phyloP scores from a whole-genome alignment of 1,284 basidiomycete species.

The Microbotryum violaceum region DNA sequence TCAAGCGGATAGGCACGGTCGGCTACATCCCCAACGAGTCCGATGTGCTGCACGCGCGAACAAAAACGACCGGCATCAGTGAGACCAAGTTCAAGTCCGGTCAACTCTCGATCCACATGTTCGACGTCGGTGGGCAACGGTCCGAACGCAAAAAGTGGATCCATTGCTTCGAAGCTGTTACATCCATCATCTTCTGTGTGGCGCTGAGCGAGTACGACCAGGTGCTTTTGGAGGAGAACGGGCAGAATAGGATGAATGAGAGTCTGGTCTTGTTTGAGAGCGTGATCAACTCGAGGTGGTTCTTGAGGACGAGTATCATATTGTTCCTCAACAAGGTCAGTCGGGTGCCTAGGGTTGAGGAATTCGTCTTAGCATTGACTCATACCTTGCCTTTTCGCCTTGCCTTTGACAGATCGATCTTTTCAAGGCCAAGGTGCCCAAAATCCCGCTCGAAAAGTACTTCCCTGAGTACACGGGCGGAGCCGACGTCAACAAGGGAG shows the following conservation, averaged over 20 bases:
- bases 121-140: slow-evolving; percentile 85
- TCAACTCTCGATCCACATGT: slow-evolving; percentile 57
- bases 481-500: slow-evolving; percentile 90
- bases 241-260: slow-evolving; percentile 93
- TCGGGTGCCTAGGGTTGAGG: not conserved
- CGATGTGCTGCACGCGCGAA: slow-evolving; percentile 80
- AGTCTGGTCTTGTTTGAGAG: slow-evolving; percentile 87
- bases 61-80: slow-evolving; percentile 86
- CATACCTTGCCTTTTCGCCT: not conserved
- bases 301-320: slow-evolving; percentile 47
- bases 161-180: slow-evolving; percentile 48
- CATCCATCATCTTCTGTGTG: slow-evolving; percentile 77
- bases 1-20: slow-evolving; percentile 66
- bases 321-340: slow-evolving; percentile 40
- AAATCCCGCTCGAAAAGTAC: slow-evolving; percentile 74
- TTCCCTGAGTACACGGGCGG: slow-evolving; percentile 93
- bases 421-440: slow-evolving; percentile 86
- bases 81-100: slow-evolving; percentile 58
- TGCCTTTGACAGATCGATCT: slow-evolving; percentile 59
- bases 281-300: slow-evolving; percentile 97
- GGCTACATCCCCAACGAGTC: slow-evolving; percentile 80
- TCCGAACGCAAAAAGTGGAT: slow-evolving; percentile 75
- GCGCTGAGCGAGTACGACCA: slow-evolving; percentile 84
- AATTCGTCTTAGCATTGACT: not conserved
- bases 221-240: slow-evolving; percentile 84